These are phyloP conservation scores for Lentinula aciculospora DNA, from an alignment of 768 basidiomycete genomes.

Conservation along the genomic window DNA sequence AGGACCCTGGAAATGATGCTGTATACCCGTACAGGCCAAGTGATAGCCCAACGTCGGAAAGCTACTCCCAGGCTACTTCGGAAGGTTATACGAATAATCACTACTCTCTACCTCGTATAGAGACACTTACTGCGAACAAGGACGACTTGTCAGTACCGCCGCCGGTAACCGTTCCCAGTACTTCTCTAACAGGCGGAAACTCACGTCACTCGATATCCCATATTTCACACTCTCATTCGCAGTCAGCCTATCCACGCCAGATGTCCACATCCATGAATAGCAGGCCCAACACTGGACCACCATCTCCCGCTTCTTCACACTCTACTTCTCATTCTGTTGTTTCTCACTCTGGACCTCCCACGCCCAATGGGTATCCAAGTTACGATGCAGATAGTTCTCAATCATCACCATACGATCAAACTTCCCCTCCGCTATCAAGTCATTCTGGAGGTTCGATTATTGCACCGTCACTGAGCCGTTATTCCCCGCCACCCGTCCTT, in stretches of 20 bases:
- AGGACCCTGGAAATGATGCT: conserved; percentile 27
- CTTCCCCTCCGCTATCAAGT: conserved; percentile 31
- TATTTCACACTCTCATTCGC: conserved; percentile 52
- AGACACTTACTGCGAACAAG: conserved; percentile 6
- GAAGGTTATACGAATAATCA: conserved; percentile 14
- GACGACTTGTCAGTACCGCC: conserved; percentile 15
- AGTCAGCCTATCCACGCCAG: conserved; percentile 29
- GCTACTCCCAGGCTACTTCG: conserved; percentile 20
- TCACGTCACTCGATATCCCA: conserved; percentile 60
- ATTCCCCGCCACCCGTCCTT: conserved; percentile 50
- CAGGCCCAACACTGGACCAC: conserved; percentile 27
- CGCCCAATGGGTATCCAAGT: background rate
- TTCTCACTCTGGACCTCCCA: conserved; percentile 5
- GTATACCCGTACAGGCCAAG: conserved; percentile 34
- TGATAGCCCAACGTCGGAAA: conserved; percentile 18
- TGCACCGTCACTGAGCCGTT: conserved; percentile 23
- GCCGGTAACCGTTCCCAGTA: conserved; percentile 19
- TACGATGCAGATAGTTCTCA: background rate
- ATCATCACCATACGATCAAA: background rate
- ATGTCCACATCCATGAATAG: background rate
- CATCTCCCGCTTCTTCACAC: conserved; percentile 48
- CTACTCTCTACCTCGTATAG: conserved; percentile 19
- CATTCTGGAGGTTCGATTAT: conserved; percentile 22
- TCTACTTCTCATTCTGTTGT: conserved; percentile 27
- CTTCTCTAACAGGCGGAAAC: conserved; percentile 27